Base-by-base conservation (phyloP, 202 grass and related monocot genomes). In the Schoenoplectus tabernaemontani region DNA sequence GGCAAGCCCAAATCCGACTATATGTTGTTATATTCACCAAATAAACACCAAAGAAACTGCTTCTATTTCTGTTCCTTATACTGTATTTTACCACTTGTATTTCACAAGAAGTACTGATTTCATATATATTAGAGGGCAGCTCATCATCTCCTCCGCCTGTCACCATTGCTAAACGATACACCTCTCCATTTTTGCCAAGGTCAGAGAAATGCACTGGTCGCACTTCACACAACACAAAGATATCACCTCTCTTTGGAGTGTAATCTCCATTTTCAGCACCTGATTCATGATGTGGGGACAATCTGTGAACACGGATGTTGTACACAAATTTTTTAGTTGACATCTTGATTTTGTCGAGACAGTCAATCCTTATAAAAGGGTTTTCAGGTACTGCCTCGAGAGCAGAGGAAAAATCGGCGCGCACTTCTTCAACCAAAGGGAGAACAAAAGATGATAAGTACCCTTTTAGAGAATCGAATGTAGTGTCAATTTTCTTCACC, bases 401-500 rank as follows among this genome's bases (percentile, higher is more conserved):
- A 51, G 69, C 80, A 1, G 93, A 92, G 9, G 60, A 76, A 77
- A 96, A 79, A 23, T 96, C 93, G 10, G 82, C 65, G 22, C 84
- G 88, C 26, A 90, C 9, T 87, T 96, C 93, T 79, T 96, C 93
- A 30, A 96, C 37, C 32, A 92, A 59, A 69, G 86, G 90, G 78
- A 61, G 69, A 28, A 67, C 58, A 33, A 85, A 90, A 0, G 77
- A 92, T 24, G 54, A 34, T 22, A 96, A 72, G 51, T 92, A 96
- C 47, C 62, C 59, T 38, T 82, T 51, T 19, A 81, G 11, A 60
- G 58, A 67, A 82, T 37, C 75, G 48, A 96, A 96, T 46, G 51
- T 84, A 57, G 37, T 59, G 0, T 86, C 84, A 48, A 92, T 96
- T 83, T 32, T 88, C 67, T 64, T 64, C 76, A 96, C 83, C 93